Conservation (phyloP, 2,329 filamentous ascomycete genomes). For the Arachnomyces sp. region DNA sequence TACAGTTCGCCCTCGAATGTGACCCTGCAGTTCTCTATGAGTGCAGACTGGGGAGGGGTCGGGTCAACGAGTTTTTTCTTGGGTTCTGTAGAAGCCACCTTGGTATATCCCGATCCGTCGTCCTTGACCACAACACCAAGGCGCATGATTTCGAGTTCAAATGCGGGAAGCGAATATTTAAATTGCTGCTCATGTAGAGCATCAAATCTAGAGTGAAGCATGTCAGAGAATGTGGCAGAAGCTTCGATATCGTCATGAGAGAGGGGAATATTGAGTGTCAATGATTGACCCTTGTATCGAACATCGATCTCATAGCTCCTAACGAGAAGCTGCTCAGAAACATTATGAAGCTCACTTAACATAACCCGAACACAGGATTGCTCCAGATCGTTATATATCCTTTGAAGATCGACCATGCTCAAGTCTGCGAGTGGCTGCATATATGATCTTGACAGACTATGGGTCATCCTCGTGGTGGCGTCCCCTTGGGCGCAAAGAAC, state of each 20-base stretch:
- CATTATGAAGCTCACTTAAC: conserved; percentile 26
- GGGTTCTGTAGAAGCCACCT: conserved; percentile 26
- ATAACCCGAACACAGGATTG: conserved; percentile 32
- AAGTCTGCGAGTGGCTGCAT: conserved; percentile 35
- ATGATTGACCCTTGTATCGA: conserved; percentile 41
- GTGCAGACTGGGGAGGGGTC: conserved; percentile 25
- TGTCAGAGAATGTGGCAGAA: conserved; percentile 22
- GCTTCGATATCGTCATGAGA: conserved; percentile 25
- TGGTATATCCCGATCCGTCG: conserved; percentile 36
- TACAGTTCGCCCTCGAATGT: conserved; percentile 33
- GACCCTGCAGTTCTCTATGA: conserved; percentile 33
- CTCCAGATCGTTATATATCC: conserved; percentile 29
- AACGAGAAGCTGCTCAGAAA: conserved; percentile 22
- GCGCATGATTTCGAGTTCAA: conserved; percentile 42
- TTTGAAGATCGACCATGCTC: conserved; percentile 24
- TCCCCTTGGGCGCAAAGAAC: conserved; percentile 45
- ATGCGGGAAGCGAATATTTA: conserved; percentile 34
- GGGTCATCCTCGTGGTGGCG: conserved; percentile 42
- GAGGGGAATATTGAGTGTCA: conserved; percentile 31
- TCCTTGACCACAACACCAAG: conserved; percentile 38
- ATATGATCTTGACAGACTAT: conserved; percentile 39
- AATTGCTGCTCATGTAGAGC: conserved; percentile 39
- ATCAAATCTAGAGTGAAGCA: conserved; percentile 34
- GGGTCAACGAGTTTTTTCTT: conserved; percentile 18
- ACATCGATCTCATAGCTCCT: conserved; percentile 38